Evolutionary conservation across 805 yeast genomes (phyloP).

Genomic region (Kuraishia molischiana): DNA sequence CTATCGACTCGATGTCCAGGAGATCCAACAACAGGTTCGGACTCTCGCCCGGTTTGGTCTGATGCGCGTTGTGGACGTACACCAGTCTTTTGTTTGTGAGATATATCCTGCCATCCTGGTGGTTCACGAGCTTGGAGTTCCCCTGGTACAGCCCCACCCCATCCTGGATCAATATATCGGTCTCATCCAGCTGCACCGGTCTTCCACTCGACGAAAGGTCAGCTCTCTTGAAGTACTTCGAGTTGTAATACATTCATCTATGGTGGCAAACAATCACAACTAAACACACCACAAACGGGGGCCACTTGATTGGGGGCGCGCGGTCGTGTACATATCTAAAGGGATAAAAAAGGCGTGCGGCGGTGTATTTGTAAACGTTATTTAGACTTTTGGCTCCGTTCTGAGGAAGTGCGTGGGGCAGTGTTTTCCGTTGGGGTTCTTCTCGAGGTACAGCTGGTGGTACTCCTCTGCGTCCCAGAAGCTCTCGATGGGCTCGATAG

Average conservation of each 20-base stretch:
- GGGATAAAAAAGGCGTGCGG: too few relatives aligned
- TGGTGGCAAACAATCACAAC: background rate
- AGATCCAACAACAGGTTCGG: constrained; percentile 8
- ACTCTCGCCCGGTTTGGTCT: constrained; percentile 1
- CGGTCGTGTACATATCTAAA: too few relatives aligned
- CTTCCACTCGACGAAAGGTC: constrained; percentile 20
- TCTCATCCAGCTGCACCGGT: constrained; percentile 27
- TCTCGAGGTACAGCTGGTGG: constrained; percentile 74
- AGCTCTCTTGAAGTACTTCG: constrained; percentile 13
- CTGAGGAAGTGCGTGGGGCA: constrained; percentile 87
- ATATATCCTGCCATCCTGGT: constrained; percentile 72
- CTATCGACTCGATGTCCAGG: constrained; percentile 10
- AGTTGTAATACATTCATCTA: constrained; percentile 2
- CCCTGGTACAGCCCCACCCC: constrained; percentile 76
- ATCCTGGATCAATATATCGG: constrained; percentile 40
- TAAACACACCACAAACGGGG: background rate
- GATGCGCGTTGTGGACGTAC: constrained; percentile 40
- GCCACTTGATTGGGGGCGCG: too few relatives aligned
- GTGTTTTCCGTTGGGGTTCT: constrained; percentile 79
- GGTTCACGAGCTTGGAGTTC: constrained; percentile 45
- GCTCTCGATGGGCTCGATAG: constrained; percentile 51
- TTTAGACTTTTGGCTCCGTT: too few relatives aligned
- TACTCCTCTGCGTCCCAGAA: constrained; percentile 96
- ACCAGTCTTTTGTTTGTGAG: constrained; percentile 67
- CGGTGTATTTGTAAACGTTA: too few relatives aligned